phyloP scores from a whole-genome alignment of 2,329 filamentous ascomycete genomes.

The Colletotrichum horii region DNA sequence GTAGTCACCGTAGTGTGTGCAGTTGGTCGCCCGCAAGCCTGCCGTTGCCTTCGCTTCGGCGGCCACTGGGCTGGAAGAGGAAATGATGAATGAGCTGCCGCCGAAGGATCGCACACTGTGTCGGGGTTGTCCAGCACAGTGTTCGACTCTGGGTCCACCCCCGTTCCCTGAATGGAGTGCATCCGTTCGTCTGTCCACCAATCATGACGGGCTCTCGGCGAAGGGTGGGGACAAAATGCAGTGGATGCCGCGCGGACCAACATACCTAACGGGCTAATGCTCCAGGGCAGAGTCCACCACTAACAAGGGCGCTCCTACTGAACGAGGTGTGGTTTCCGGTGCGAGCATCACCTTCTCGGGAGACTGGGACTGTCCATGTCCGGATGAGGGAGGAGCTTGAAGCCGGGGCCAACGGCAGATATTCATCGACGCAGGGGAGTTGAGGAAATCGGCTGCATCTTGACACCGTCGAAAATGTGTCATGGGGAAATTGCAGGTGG shows the following conservation, averaged over 20 bases:
- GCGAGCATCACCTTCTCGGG: not conserved
- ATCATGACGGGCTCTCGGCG: not conserved
- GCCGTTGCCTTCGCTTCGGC: not conserved
- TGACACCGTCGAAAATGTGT: not conserved
- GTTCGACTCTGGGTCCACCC: not conserved
- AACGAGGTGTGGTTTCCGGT: not conserved
- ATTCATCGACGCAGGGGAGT: conserved; percentile 1
- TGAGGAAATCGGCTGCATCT: not conserved
- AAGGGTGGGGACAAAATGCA: not conserved
- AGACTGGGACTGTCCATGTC: not conserved
- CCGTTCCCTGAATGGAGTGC: not conserved
- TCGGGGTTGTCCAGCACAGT: not conserved
- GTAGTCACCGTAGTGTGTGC: no score
- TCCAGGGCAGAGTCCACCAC: not conserved
- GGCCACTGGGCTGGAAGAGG: conserved; percentile 2
- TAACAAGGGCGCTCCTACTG: not conserved
- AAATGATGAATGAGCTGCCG: not conserved
- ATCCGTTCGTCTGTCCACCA: not conserved
- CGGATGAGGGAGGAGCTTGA: not conserved
- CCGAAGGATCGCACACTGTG: conserved; percentile 7
- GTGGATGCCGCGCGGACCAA: not conserved
- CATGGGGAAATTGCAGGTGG: not conserved
- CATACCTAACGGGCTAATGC: not conserved
- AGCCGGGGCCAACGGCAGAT: conserved; percentile 8
- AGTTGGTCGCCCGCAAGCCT: not conserved